These are phyloP conservation scores for Cytospora chrysosperma DNA, from an alignment of 2,329 filamentous ascomycete genomes.

Conservation along the genomic window DNA sequence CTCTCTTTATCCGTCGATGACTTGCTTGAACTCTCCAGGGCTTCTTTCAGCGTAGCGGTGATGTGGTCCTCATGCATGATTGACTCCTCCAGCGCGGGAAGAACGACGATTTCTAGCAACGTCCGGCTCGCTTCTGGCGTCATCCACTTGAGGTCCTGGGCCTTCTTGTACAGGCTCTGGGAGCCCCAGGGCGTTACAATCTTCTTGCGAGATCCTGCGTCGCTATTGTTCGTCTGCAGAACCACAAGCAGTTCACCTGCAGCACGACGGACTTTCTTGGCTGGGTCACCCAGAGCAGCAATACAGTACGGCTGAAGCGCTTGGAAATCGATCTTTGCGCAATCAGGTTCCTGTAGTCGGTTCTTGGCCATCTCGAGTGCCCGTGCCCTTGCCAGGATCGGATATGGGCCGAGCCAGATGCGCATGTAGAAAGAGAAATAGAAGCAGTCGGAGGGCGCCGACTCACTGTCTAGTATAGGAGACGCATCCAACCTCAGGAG, in stretches of 20 bases:
- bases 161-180: constrained; percentile 63
- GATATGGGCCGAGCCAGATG: constrained; percentile 71
- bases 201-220: constrained; percentile 37
- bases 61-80: constrained; percentile 76
- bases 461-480: constrained; percentile 52
- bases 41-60: constrained; percentile 58
- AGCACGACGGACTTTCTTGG: constrained; percentile 72
- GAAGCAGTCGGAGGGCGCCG: constrained; percentile 59
- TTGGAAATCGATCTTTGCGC: constrained; percentile 65
- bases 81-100: constrained; percentile 80
- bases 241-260: constrained; percentile 66
- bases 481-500: constrained; percentile 53
- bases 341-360: constrained; percentile 52
- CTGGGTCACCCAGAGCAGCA: constrained; percentile 70
- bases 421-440: constrained; percentile 75
- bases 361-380: constrained; percentile 66
- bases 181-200: constrained; percentile 57
- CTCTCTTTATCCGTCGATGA: constrained; percentile 27
- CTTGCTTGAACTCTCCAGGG: constrained; percentile 53
- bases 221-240: constrained; percentile 36
- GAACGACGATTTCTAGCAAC: constrained; percentile 64
- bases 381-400: constrained; percentile 64
- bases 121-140: constrained; percentile 55
- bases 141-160: constrained; percentile 56
- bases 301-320: constrained; percentile 79